phyloP scores from a whole-genome alignment of 768 basidiomycete species.

The Phlebiopsis gigantea region DNA sequence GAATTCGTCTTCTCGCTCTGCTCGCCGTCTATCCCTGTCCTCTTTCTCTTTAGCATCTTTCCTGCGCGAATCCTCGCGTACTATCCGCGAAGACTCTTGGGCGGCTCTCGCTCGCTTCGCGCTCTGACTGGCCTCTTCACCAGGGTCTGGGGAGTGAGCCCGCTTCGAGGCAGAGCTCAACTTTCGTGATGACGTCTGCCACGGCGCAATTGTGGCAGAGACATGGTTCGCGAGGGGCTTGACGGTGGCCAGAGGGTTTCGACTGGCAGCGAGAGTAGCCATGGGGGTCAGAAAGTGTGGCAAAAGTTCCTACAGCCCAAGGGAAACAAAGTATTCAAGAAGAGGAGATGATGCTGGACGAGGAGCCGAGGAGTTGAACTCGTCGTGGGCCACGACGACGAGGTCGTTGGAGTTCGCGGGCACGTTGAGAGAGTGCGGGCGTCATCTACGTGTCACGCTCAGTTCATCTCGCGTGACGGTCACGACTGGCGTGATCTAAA shows the following conservation, averaged over 20 bases:
- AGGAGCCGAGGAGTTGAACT: background rate
- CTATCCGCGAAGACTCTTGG: constrained; percentile 16
- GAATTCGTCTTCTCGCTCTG: constrained; percentile 64
- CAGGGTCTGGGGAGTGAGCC: constrained; percentile 46
- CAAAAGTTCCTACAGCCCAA: background rate
- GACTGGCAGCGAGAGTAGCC: constrained; percentile 36
- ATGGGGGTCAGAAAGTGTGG: constrained; percentile 21
- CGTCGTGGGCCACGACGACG: constrained; percentile 4
- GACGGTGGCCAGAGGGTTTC: constrained; percentile 41
- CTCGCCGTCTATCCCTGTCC: constrained; percentile 35
- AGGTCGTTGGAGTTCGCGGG: background rate
- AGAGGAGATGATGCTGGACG: background rate
- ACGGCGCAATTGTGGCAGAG: constrained; percentile 28
- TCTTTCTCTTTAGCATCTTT: constrained; percentile 9
- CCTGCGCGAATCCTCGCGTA: constrained; percentile 32
- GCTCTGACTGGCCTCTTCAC: constrained; percentile 25
- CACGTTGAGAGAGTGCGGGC: constrained; percentile 4
- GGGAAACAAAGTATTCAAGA: background rate
- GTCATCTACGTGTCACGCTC: background rate
- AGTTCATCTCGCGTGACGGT: background rate
- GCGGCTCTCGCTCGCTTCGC: constrained; percentile 43
- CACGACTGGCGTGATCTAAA: background rate
- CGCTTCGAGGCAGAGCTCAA: constrained; percentile 35
- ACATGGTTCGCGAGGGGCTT: constrained; percentile 33
- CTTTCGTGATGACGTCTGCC: constrained; percentile 22